These are phyloP conservation scores for Plasmodium vinckei DNA, from an alignment of 169 alveolate species.

Conservation along the genomic window DNA sequence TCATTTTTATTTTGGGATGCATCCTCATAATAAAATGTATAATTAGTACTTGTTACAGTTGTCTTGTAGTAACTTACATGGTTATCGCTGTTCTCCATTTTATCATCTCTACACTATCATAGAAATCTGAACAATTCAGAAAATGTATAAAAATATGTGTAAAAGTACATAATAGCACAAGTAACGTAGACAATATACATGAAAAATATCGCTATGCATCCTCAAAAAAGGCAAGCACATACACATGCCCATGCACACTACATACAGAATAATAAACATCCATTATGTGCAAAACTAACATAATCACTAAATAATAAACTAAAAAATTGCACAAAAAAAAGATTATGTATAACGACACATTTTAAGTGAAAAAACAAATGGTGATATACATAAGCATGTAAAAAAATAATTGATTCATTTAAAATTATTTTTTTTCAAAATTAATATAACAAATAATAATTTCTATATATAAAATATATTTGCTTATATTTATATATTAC, in stretches of 20 bases:
- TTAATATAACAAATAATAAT: too few species aligned
- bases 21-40: conserved; percentile 37
- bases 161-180: background rate
- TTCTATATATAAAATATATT: too few species aligned
- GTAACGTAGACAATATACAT: too few species aligned
- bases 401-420: too few species aligned
- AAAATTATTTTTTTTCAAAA: too few species aligned
- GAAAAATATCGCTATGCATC: background rate
- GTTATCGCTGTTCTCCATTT: conserved; percentile 27
- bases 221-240: background rate
- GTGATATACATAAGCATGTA: too few species aligned
- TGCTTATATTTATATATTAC: too few species aligned
- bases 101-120: background rate
- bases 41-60: background rate
- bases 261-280: background rate
- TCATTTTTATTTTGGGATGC: conserved; percentile 19
- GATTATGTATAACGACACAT: too few species aligned
- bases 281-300: background rate
- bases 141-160: background rate
- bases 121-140: background rate
- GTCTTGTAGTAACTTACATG: conserved; percentile 19
- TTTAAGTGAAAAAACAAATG: too few species aligned
- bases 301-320: too few species aligned
- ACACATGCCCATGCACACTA: background rate
- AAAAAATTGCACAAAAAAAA: too few species aligned